Percentiles rank a stretch among this genome's conserved stretches.
These are phyloP conservation scores for Berkeleyomyces rouxiae DNA, from an alignment of 2,329 filamentous ascomycete genomes.

Conservation along the genomic window DNA sequence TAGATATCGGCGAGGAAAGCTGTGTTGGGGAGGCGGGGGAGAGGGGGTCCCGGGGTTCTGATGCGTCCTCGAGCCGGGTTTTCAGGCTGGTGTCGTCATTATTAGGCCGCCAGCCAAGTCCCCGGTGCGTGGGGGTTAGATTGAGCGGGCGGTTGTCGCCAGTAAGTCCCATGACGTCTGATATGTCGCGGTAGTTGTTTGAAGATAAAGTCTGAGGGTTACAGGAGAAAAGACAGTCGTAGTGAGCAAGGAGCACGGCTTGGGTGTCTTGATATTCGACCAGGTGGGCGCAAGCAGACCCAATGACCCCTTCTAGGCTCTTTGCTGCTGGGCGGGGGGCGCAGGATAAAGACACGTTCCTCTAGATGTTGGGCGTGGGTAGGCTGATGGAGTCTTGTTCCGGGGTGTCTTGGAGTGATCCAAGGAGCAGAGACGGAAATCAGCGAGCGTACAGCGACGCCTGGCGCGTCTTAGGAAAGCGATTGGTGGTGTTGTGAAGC, in stretches of 20 bases:
- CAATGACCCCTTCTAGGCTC: too few species aligned
- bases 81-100: background rate
- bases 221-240: background rate
- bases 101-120: constrained; percentile 10
- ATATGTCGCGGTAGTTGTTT: background rate
- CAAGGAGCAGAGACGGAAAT: too few species aligned
- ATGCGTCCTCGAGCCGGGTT: background rate
- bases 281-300: background rate
- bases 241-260: background rate
- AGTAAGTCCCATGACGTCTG: constrained; percentile 6
- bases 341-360: too few species aligned
- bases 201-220: background rate
- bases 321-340: too few species aligned
- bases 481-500: background rate
- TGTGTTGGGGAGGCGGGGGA: constrained; percentile 4
- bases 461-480: background rate
- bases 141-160: constrained; percentile 10
- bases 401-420: too few species aligned
- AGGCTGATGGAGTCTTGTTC: too few species aligned
- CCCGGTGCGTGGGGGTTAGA: constrained; percentile 6
- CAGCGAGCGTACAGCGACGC: background rate
- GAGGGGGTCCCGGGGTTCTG: constrained; percentile 12
- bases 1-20: constrained; percentile 21
- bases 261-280: too few species aligned
- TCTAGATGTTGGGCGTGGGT: too few species aligned